Conservation (phyloP, 179 eudicot genomes). For the Vitellaria paradoxa region DNA sequence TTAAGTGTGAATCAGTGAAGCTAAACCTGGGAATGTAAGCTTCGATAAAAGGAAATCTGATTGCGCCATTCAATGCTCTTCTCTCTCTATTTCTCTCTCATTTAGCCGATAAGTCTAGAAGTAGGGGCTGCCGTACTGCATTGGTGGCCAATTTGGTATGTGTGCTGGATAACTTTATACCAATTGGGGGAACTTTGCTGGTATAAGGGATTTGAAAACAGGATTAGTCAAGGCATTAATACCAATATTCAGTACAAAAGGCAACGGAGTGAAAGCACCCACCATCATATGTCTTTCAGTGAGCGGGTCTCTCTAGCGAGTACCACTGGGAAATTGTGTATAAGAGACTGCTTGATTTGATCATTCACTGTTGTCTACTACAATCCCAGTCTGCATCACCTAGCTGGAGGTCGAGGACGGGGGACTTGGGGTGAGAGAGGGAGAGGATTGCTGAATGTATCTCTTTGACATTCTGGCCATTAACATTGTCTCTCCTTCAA, state of each 20-base stretch:
- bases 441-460: neutral
- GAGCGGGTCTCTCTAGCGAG: neutral
- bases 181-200: conserved; percentile 1
- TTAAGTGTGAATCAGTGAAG: neutral
- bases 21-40: conserved; percentile 8
- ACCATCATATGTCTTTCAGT: conserved; percentile 14
- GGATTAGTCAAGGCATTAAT: neutral
- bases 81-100: neutral
- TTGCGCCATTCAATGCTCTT: conserved; percentile 15
- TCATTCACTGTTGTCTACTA: neutral
- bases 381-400: neutral
- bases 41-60: conserved; percentile 6
- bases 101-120: neutral
- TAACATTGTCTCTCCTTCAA: neutral
- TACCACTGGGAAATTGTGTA: neutral
- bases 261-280: neutral
- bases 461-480: conserved; percentile 8
- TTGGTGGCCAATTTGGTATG: conserved; percentile 9
- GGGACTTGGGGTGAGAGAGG: too few relatives aligned
- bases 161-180: neutral
- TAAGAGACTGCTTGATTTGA: conserved; percentile 9
- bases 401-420: neutral
- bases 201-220: neutral
- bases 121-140: neutral
- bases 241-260: neutral